Conservation (phyloP, 176 grass and related monocot species). For the Bothriochloa decipiens region DNA sequence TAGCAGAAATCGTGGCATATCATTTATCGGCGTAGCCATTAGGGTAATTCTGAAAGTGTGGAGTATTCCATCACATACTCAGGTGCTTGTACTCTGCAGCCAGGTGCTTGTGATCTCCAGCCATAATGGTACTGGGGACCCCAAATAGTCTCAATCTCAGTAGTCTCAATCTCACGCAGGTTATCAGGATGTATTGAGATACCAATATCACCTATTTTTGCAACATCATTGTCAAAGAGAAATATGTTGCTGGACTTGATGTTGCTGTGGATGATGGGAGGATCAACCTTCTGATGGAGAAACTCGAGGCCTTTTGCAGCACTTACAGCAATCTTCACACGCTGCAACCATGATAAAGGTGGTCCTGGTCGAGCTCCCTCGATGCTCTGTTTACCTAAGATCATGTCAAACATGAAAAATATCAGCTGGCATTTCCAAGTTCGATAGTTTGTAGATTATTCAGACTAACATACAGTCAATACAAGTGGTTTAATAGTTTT, state of each 20-base stretch:
- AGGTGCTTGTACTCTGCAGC: constrained; percentile 1
- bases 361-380: constrained; percentile 43
- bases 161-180: too few species aligned
- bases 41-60: not conserved
- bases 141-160: too few species aligned
- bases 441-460: too few species aligned
- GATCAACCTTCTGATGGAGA: constrained; percentile 51
- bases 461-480: too few species aligned
- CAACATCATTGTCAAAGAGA: constrained; percentile 52
- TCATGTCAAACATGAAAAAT: not conserved
- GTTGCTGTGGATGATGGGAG: constrained; percentile 53
- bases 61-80: constrained; percentile 42
- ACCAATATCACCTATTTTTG: constrained; percentile 52
- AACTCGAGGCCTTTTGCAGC: constrained; percentile 59
- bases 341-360: constrained; percentile 47
- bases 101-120: too few species aligned
- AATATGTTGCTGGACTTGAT: constrained; percentile 72
- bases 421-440: not conserved
- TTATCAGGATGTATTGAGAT: not conserved
- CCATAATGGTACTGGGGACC: too few species aligned
- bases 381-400: constrained; percentile 44
- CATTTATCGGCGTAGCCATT: not conserved
- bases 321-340: constrained; percentile 53
- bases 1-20: not conserved
- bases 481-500: too few species aligned